phyloP scores from a whole-genome alignment of 176 grass and related monocot species.

The Hsuehochloa calcarea region DNA sequence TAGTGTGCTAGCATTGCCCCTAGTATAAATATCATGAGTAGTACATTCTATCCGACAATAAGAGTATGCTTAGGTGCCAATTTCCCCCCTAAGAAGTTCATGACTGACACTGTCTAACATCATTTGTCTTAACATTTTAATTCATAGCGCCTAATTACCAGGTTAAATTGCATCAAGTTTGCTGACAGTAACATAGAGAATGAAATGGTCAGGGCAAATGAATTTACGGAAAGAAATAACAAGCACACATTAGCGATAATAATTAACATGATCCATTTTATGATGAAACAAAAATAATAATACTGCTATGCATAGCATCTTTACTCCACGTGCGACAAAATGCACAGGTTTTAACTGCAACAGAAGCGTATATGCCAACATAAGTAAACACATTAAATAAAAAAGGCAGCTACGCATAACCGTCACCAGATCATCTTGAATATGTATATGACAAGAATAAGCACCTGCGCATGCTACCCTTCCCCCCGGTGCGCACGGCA shows the following conservation, averaged over 20 bases:
- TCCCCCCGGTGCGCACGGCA: constrained; percentile 85
- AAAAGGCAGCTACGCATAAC: not conserved
- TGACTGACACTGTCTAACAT: not conserved
- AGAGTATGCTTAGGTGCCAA: not conserved
- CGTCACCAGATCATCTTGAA: not conserved
- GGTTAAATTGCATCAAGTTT: not conserved
- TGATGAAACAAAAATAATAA: not conserved
- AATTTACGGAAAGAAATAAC: not conserved
- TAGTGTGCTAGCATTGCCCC: not conserved
- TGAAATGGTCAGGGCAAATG: not conserved
- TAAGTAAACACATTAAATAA: not conserved
- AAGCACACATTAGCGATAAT: not conserved
- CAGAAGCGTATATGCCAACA: not conserved
- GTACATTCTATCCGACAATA: not conserved
- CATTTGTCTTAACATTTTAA: not conserved
- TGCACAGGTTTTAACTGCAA: not conserved
- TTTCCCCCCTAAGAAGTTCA: not conserved
- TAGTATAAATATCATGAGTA: not conserved
- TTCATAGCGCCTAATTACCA: not conserved
- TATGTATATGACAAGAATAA: constrained; percentile 14
- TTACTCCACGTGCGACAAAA: not conserved
- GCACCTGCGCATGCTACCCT: constrained; percentile 90
- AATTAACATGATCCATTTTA: not conserved
- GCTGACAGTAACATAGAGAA: not conserved
- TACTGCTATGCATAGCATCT: not conserved